Percentiles rank a stretch among this genome's conserved stretches.
These are phyloP conservation scores for Thielaviopsis euricoi DNA, from an alignment of 2,329 filamentous ascomycete genomes.

Conservation along the genomic window DNA sequence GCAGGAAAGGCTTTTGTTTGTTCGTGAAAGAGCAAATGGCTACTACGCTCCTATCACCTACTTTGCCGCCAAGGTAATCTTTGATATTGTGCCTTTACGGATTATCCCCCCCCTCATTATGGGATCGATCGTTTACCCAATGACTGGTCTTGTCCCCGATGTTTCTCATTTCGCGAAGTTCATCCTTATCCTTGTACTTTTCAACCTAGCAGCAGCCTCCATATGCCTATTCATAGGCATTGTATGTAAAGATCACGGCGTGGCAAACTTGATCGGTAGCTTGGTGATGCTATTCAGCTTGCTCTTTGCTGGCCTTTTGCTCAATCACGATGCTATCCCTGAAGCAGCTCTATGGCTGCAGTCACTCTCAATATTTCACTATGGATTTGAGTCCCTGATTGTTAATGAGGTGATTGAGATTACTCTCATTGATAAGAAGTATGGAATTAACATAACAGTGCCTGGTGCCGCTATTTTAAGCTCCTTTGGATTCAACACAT, in stretches of 20 bases:
- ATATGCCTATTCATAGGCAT: constrained; percentile 96
- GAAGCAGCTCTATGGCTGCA: constrained; percentile 77
- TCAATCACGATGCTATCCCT: constrained; percentile 91
- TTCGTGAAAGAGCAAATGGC: constrained; percentile 85
- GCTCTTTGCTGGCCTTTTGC: constrained; percentile 79
- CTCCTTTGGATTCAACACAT: constrained; percentile 84
- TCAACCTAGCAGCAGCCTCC: constrained; percentile 84
- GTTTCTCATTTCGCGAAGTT: constrained; percentile 79
- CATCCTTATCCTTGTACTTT: constrained; percentile 78
- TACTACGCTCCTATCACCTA: constrained; percentile 93
- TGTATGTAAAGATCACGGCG: constrained; percentile 75
- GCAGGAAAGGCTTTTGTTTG: constrained; percentile 75
- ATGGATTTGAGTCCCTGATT: constrained; percentile 16
- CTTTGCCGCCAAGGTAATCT: constrained; percentile 91
- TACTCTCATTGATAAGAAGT: constrained; percentile 83
- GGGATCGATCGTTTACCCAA: constrained; percentile 90
- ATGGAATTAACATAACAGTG: constrained; percentile 89
- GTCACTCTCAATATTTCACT: constrained; percentile 68
- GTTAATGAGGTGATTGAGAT: constrained; percentile 59
- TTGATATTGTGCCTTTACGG: constrained; percentile 88
- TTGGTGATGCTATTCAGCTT: constrained; percentile 95
- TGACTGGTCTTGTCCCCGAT: constrained; percentile 81
- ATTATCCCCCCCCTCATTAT: constrained; percentile 90
- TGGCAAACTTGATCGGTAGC: constrained; percentile 86
- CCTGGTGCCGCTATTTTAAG: constrained; percentile 87